Base-by-base conservation (phyloP, 345 rosid genomes). In the Eucalyptus pauciflora region DNA sequence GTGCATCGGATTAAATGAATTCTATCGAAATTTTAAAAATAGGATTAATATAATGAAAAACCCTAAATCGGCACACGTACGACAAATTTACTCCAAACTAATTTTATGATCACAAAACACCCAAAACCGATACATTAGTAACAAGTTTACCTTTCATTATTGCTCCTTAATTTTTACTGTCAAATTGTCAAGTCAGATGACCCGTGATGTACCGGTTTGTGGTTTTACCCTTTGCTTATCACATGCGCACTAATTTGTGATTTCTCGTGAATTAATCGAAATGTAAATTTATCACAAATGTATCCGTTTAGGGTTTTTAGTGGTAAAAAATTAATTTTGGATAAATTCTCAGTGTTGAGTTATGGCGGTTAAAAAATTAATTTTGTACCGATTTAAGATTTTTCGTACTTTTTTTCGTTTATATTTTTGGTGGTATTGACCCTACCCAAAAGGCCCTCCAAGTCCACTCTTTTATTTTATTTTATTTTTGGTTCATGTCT, bases 91-190 rank as follows among this genome's bases (percentile, higher is more conserved):
- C 0, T 12, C 7, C 0, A 60, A 60, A 11, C 4, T 1, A 60
- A 62, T 29, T 60, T 62, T 62, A 27, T 27, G 8, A 62, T 6
- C 0, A 60, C 0, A 2, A 27, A 60, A 54, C 29, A 12, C 0
- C 2, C 0, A 0, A 27, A 60, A 12, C 0, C 1, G 0, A 2
- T 6, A 62, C 8, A 62, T 13, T 1, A 27, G 0, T 62, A 0
- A 62, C 0, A 27, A 13, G 0, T 62, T 62, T 27, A 62, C 4
- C 2, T 5, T 25, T 0, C 16, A 25, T 3, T 3, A 60, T 2
- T 11, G 14, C 0, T 0, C 1, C 0, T 27, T 60, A 27, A 60
- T 5, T 62, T 62, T 62, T 12, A 27, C 1, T 0, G 0, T 29
- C 1, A 27, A 62, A 62, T 62, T 60, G 8, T 0, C 0, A 24